These are phyloP conservation scores for Lenzites betulinus DNA, from an alignment of 768 basidiomycete genomes.

Conservation along the genomic window DNA sequence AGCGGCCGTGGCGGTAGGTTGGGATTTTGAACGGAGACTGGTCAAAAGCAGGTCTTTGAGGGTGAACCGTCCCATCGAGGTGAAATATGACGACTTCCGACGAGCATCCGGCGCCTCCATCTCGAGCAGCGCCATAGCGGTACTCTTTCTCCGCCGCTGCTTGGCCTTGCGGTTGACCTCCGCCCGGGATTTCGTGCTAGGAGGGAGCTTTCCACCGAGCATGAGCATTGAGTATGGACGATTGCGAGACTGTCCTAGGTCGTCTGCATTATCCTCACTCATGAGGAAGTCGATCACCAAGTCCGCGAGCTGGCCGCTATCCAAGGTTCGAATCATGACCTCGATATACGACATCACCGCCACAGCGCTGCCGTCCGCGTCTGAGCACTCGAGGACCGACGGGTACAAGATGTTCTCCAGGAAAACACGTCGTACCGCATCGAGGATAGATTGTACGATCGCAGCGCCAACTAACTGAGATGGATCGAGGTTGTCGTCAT, in stretches of 20 bases:
- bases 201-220: constrained; percentile 38
- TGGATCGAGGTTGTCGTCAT: constrained; percentile 51
- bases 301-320: constrained; percentile 65
- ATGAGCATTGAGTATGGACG: constrained; percentile 45
- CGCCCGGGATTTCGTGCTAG: constrained; percentile 33
- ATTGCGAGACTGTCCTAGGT: constrained; percentile 49
- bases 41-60: constrained; percentile 85
- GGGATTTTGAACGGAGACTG: constrained; percentile 69
- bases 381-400: constrained; percentile 90
- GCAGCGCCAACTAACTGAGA: constrained; percentile 74
- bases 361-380: constrained; percentile 90
- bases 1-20: constrained; percentile 70
- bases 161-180: constrained; percentile 45
- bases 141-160: constrained; percentile 71
- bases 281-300: constrained; percentile 78
- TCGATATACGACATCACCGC: constrained; percentile 97
- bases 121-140: constrained; percentile 88
- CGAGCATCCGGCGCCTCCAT: constrained; percentile 77
- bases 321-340: constrained; percentile 77
- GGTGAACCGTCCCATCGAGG: constrained; percentile 85
- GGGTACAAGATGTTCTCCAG: constrained; percentile 93
- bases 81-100: constrained; percentile 79
- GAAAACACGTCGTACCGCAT: constrained; percentile 83
- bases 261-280: constrained; percentile 77
- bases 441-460: constrained; percentile 81